Percentiles rank a stretch among this genome's conserved stretches.
phyloP scores from a whole-genome alignment of 441 rosid genomes.

The Macaranga tanarius region DNA sequence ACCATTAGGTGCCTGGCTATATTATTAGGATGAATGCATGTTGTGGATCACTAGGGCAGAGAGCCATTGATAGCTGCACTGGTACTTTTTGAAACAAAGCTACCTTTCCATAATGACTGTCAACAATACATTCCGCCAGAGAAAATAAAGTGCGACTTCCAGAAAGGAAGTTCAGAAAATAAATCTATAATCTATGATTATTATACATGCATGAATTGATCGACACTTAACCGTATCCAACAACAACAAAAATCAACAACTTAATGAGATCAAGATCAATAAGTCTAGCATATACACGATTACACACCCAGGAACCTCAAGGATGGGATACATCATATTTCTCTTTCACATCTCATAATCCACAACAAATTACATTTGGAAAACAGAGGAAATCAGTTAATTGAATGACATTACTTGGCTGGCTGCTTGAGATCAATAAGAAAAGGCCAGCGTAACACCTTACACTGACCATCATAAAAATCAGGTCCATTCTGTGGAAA shows the following conservation, averaged over 20 bases:
- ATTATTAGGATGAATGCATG: no score
- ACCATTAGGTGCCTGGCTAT: no score
- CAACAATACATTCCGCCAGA: not conserved
- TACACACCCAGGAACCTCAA: not conserved
- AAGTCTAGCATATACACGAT: constrained; percentile 12
- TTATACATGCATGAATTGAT: not conserved
- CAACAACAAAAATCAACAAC: not conserved
- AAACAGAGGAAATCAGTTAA: constrained; percentile 5
- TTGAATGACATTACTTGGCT: constrained; percentile 7
- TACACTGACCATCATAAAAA: constrained; percentile 15
- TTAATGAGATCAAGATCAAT: not conserved
- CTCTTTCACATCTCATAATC: not conserved
- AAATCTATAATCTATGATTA: not conserved
- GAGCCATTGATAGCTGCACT: not conserved
- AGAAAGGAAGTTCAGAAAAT: not conserved
- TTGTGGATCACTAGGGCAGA: no score
- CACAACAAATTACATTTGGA: constrained; percentile 14
- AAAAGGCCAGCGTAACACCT: constrained; percentile 13
- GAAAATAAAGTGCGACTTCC: no score
- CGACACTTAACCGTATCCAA: not conserved
- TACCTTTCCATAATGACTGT: not conserved
- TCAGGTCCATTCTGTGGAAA: constrained; percentile 18
- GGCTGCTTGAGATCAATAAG: constrained; percentile 12
- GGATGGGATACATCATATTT: not conserved
- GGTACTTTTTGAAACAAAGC: not conserved